These are phyloP conservation scores for Endocalyx cinctus DNA, from an alignment of 2,329 filamentous ascomycete genomes.

Conservation along the genomic window DNA sequence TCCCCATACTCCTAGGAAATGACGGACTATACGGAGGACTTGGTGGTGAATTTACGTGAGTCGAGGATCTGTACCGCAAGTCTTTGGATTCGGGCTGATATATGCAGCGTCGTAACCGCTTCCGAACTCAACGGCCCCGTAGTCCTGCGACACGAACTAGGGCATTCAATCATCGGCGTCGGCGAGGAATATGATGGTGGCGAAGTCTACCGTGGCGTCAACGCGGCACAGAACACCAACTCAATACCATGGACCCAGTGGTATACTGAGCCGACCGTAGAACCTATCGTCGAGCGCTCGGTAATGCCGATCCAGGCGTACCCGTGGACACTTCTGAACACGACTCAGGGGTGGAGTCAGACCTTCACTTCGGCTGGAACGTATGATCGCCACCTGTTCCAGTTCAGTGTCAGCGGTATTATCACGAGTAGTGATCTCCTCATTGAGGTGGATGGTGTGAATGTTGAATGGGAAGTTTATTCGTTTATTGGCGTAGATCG, in stretches of 20 bases:
- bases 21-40: slow-evolving; percentile 25
- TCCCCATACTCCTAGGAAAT: slow-evolving; percentile 27
- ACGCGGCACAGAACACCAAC: slow-evolving; percentile 15
- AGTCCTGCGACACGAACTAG: slow-evolving; percentile 26
- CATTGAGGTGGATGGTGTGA: slow-evolving; percentile 23
- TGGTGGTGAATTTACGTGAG: slow-evolving; percentile 26
- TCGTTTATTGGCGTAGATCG: slow-evolving; percentile 21
- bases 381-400: slow-evolving; percentile 22
- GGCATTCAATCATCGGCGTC: slow-evolving; percentile 27
- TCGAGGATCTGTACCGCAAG: too few relatives aligned
- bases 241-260: slow-evolving; percentile 23
- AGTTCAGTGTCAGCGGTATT: slow-evolving; percentile 26
- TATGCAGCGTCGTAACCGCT: slow-evolving; percentile 24
- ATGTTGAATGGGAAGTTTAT: slow-evolving; percentile 25
- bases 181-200: slow-evolving; percentile 28
- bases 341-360: slow-evolving; percentile 19
- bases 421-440: slow-evolving; percentile 20
- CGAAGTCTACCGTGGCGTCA: slow-evolving; percentile 21
- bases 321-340: slow-evolving; percentile 27
- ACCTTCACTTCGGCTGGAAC: slow-evolving; percentile 23
- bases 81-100: too few relatives aligned
- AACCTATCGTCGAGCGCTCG: slow-evolving; percentile 23
- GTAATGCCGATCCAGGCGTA: slow-evolving; percentile 29
- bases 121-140: slow-evolving; percentile 23
- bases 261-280: slow-evolving; percentile 20